Conservation (phyloP, 2,329 filamentous ascomycete species). For the Parafenestella ontariensis region DNA sequence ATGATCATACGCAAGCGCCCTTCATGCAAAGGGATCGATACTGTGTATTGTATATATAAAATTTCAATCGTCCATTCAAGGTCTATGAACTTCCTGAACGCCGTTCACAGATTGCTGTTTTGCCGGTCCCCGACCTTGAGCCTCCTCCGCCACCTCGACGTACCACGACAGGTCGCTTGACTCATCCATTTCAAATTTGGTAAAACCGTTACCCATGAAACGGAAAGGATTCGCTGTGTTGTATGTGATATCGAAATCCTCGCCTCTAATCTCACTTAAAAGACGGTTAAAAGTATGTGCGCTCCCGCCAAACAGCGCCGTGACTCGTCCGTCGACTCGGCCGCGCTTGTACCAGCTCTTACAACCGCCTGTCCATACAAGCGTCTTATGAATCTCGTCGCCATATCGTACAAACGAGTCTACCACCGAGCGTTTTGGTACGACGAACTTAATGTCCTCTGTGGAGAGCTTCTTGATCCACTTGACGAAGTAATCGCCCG, state of each 20-base stretch:
- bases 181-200: conserved; percentile 49
- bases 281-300: conserved; percentile 27
- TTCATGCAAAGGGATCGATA: background rate
- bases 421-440: conserved; percentile 18
- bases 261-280: conserved; percentile 49
- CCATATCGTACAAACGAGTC: conserved; percentile 25
- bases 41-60: background rate
- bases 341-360: conserved; percentile 26
- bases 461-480: conserved; percentile 30
- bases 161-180: conserved; percentile 37
- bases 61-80: background rate
- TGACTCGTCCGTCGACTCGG: conserved; percentile 24
- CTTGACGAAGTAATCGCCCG: conserved; percentile 28
- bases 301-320: conserved; percentile 24
- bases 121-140: conserved; percentile 24
- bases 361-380: conserved; percentile 28
- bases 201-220: conserved; percentile 60
- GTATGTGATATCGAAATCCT: conserved; percentile 59
- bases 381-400: conserved; percentile 26
- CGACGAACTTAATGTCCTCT: conserved; percentile 29
- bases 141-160: conserved; percentile 30
- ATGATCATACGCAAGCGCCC: background rate
- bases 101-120: background rate
- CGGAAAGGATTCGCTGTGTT: conserved; percentile 53
- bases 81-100: background rate